phyloP scores from a whole-genome alignment of 2,329 filamentous ascomycete species.

The Fusarium incarnatum region DNA sequence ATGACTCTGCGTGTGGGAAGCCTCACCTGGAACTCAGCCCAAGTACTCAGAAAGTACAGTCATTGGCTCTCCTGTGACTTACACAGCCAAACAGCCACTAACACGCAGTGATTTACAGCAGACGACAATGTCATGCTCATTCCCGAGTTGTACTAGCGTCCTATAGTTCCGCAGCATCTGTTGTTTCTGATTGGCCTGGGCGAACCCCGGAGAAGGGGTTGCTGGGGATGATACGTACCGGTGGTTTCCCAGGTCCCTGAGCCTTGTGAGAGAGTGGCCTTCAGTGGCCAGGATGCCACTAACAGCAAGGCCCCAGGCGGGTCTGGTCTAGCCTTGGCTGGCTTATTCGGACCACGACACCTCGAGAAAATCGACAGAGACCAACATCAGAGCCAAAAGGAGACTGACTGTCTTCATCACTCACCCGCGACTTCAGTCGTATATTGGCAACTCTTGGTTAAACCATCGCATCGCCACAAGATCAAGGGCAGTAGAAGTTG shows the following conservation, averaged over 20 bases:
- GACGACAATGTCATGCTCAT: conserved; percentile 40
- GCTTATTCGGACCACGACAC: conserved; percentile 57
- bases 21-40: conserved; percentile 22
- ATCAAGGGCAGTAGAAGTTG: neutral
- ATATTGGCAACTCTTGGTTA: conserved; percentile 26
- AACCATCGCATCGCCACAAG: conserved; percentile 19
- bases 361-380: conserved; percentile 53
- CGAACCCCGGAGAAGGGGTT: conserved; percentile 49
- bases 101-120: conserved; percentile 39
- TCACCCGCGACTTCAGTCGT: conserved; percentile 40
- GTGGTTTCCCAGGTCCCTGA: conserved; percentile 19
- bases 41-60: conserved; percentile 33
- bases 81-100: conserved; percentile 34
- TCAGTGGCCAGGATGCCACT: conserved; percentile 39
- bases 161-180: conserved; percentile 8
- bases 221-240: conserved; percentile 43
- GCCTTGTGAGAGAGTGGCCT: conserved; percentile 30
- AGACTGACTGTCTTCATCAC: conserved; percentile 47
- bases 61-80: conserved; percentile 30
- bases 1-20: conserved; percentile 16
- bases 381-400: conserved; percentile 51
- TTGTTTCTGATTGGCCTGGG: conserved; percentile 46
- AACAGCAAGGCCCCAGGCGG: conserved; percentile 38
- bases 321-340: conserved; percentile 39
- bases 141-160: conserved; percentile 40